These are phyloP conservation scores for Paecilomyces sp. DNA, from an alignment of 2,329 filamentous ascomycete species.

Conservation along the genomic window DNA sequence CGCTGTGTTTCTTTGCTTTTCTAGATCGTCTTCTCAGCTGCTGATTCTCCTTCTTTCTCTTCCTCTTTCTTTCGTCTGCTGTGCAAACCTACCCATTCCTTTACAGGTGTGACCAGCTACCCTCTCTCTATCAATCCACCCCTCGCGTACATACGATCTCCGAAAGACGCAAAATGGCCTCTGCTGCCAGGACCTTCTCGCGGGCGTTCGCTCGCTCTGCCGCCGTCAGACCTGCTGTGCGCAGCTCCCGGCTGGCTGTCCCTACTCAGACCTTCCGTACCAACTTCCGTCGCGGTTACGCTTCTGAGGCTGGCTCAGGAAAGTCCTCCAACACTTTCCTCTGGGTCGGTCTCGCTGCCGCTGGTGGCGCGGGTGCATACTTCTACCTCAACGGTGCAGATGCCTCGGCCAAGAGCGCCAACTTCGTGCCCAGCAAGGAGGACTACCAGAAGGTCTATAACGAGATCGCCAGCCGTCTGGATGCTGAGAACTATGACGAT, in stretches of 20 bases:
- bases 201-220: conserved; percentile 36
- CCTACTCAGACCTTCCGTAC: conserved; percentile 63
- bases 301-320: conserved; percentile 56
- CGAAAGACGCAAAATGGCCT: conserved; percentile 25
- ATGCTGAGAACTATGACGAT: conserved; percentile 94
- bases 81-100: too few relatives aligned
- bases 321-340: conserved; percentile 47
- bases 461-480: conserved; percentile 68
- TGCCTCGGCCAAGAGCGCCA: conserved; percentile 43
- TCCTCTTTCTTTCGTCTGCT: not conserved
- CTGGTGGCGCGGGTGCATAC: conserved; percentile 59
- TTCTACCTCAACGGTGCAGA: conserved; percentile 51
- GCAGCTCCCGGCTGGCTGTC: conserved; percentile 52
- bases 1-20: not conserved
- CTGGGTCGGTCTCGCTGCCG: conserved; percentile 53
- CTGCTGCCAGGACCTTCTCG: conserved; percentile 35
- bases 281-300: conserved; percentile 71
- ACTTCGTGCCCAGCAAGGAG: conserved; percentile 67
- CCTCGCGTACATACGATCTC: not conserved
- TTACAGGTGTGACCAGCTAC: not conserved
- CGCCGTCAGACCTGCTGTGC: conserved; percentile 36
- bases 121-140: not conserved
- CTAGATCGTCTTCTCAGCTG: not conserved
- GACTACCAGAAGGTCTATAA: conserved; percentile 97
- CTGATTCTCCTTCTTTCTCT: not conserved